These are phyloP conservation scores for Lycium barbarum DNA, from an alignment of 257 asterid species.

Conservation along the genomic window DNA sequence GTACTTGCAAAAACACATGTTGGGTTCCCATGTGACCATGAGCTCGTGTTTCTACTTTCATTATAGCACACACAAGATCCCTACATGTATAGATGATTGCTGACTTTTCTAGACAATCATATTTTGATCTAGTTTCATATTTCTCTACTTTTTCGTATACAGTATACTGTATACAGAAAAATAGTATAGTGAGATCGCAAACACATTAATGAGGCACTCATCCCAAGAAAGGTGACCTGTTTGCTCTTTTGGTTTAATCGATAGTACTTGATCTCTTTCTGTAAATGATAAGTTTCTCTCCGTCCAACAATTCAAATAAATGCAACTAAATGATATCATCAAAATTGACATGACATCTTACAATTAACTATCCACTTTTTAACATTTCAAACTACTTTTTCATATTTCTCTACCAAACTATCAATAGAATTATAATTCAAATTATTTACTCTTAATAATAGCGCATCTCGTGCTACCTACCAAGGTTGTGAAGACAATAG, in stretches of 20 bases:
- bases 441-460: background rate
- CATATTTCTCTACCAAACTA: background rate
- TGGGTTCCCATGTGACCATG: background rate
- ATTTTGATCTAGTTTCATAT: background rate
- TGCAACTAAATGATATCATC: conserved; percentile 20
- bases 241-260: conserved; percentile 13
- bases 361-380: background rate
- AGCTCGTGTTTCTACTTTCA: background rate
- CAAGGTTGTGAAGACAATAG: too few species aligned
- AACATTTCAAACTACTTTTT: background rate
- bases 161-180: background rate
- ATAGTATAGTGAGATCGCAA: background rate
- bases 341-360: background rate
- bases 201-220: background rate
- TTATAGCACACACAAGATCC: background rate
- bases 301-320: conserved; percentile 1
- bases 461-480: too few species aligned
- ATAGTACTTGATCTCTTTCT: background rate
- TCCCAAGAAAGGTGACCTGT: background rate
- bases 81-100: background rate
- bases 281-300: background rate
- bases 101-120: background rate
- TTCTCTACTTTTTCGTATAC: background rate
- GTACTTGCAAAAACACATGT: background rate
- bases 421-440: background rate